Percentiles rank a stretch among this genome's conserved stretches.
phyloP scores from a whole-genome alignment of 352 stramenopile species.

The Plasmopara halstedii region DNA sequence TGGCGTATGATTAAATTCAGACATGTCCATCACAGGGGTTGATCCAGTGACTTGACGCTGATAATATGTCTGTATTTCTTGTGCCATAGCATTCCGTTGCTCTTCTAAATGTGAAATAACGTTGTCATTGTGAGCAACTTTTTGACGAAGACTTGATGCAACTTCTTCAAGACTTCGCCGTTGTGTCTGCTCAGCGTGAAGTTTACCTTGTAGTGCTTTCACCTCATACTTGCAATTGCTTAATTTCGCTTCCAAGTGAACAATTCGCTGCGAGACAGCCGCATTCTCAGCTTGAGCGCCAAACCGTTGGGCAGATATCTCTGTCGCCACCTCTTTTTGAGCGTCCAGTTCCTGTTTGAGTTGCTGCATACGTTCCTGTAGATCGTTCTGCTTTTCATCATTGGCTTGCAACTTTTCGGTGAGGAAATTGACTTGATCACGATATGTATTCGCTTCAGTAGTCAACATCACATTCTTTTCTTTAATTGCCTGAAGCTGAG shows the following conservation, averaged over 20 bases:
- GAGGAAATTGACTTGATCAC: slow-evolving; percentile 75
- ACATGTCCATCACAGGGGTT: slow-evolving; percentile 53
- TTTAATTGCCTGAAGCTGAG: slow-evolving; percentile 39
- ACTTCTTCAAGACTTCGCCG: slow-evolving; percentile 58
- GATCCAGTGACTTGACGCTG: slow-evolving; percentile 33
- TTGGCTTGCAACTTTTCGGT: slow-evolving; percentile 59
- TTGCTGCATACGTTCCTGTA: slow-evolving; percentile 50
- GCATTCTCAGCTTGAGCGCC: slow-evolving; percentile 69
- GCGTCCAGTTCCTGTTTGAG: slow-evolving; percentile 41
- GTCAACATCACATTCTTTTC: slow-evolving; percentile 51
- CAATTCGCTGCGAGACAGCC: slow-evolving; percentile 62
- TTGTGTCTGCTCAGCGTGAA: slow-evolving; percentile 44
- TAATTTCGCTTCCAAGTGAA: slow-evolving; percentile 69
- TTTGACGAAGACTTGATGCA: slow-evolving; percentile 51
- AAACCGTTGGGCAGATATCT: slow-evolving; percentile 74
- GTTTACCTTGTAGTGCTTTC: slow-evolving; percentile 51
- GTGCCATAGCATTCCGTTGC: slow-evolving; percentile 63
- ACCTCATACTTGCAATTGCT: slow-evolving; percentile 62
- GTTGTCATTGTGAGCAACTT: slow-evolving; percentile 53
- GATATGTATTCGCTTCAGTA: slow-evolving; percentile 51
- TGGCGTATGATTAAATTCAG: slow-evolving; percentile 42
- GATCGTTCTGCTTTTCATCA: slow-evolving; percentile 41
- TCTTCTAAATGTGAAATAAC: slow-evolving; percentile 59
- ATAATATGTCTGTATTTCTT: slow-evolving; percentile 59
- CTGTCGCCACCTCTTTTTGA: slow-evolving; percentile 61